A percentile compares a stretch with the other conserved stretches of the same genome.
phyloP scores from a whole-genome alignment of 2,329 filamentous ascomycete genomes.

The Gyromitra esculenta region DNA sequence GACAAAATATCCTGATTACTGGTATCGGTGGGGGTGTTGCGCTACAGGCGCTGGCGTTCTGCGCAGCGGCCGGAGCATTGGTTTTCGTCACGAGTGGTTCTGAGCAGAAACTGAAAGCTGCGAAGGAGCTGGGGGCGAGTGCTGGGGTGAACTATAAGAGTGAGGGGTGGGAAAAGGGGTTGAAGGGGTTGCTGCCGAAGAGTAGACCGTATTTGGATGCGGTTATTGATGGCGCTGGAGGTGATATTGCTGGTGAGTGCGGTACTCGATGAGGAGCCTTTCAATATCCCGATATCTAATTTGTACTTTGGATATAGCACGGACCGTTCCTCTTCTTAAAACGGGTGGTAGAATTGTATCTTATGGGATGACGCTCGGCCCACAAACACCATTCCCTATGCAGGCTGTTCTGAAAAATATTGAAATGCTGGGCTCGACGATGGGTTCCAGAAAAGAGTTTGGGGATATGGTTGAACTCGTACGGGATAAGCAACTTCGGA shows the following conservation, averaged over 20 bases:
- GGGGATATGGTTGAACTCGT: conserved; percentile 82
- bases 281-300: conserved; percentile 6
- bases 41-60: conserved; percentile 82
- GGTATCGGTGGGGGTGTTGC: conserved; percentile 95
- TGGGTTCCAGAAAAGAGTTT: conserved; percentile 92
- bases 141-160: conserved; percentile 86
- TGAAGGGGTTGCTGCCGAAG: conserved; percentile 67
- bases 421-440: conserved; percentile 84
- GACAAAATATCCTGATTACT: conserved; percentile 82
- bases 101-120: conserved; percentile 77
- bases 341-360: conserved; percentile 81
- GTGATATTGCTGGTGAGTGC: conserved; percentile 69
- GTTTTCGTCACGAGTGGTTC: conserved; percentile 85
- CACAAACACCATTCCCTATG: conserved; percentile 89
- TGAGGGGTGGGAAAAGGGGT: conserved; percentile 80
- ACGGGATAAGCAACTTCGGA: conserved; percentile 74
- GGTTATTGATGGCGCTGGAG: conserved; percentile 90
- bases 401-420: conserved; percentile 84
- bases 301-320: conserved; percentile 8
- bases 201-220: conserved; percentile 78
- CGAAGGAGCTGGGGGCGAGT: conserved; percentile 74
- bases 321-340: conserved; percentile 67
- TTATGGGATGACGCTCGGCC: conserved; percentile 90
- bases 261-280: conserved; percentile 64
- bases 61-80: conserved; percentile 75